These are phyloP conservation scores for Xylaria sp. DNA, from an alignment of 2,329 filamentous ascomycete genomes.

Conservation along the genomic window DNA sequence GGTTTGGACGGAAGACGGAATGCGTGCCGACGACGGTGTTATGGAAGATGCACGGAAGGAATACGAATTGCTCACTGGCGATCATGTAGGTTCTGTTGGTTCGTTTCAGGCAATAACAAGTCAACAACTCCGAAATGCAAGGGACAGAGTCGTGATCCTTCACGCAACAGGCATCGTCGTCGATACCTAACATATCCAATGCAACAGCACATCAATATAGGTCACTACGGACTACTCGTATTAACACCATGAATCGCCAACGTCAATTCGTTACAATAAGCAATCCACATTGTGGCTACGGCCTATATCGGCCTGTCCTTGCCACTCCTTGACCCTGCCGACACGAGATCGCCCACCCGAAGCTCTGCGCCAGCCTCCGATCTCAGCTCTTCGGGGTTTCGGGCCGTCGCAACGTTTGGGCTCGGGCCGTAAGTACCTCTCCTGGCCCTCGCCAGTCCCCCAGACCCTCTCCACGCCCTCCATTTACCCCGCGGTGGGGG, in stretches of 20 bases:
- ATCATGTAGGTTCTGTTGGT: not conserved
- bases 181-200: not conserved
- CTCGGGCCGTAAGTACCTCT: not conserved
- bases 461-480: too few species aligned
- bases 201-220: not conserved
- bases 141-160: not conserved
- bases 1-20: not conserved
- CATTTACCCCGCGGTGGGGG: slow-evolving; percentile 32
- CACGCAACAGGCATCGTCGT: not conserved
- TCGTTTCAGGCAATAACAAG: not conserved
- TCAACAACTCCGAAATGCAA: not conserved
- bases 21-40: not conserved
- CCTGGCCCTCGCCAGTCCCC: too few species aligned
- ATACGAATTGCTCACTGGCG: not conserved
- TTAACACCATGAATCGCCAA: not conserved
- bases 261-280: too few species aligned
- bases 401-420: slow-evolving; percentile 30
- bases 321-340: not conserved
- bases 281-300: not conserved
- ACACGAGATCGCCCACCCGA: slow-evolving; percentile 22
- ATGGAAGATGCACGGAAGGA: not conserved
- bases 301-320: not conserved
- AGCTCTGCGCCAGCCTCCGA: slow-evolving; percentile 7
- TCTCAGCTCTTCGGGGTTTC: slow-evolving; percentile 22
- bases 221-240: not conserved